Conservation (phyloP, 768 basidiomycete species). For the Lepiota venenata region DNA sequence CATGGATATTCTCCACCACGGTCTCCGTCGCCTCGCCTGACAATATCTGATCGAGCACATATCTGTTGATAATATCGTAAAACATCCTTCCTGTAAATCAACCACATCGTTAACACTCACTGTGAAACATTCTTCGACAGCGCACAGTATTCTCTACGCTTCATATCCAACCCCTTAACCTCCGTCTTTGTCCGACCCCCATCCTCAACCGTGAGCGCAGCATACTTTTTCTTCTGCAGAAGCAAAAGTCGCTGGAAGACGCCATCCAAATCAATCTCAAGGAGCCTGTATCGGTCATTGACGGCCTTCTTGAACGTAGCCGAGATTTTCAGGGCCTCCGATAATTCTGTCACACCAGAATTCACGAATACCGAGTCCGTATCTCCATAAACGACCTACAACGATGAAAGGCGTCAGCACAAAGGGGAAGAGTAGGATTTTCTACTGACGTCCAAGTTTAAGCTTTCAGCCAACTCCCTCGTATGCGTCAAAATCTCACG, state of each 20-base stretch:
- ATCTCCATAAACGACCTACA: slow-evolving; percentile 97
- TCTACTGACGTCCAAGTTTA: slow-evolving; percentile 78
- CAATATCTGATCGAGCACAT: slow-evolving; percentile 85
- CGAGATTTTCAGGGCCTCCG: slow-evolving; percentile 89
- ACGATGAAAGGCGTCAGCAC: not conserved
- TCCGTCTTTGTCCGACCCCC: slow-evolving; percentile 75
- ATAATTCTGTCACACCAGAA: slow-evolving; percentile 85
- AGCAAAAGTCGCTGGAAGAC: slow-evolving; percentile 91
- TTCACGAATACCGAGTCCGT: slow-evolving; percentile 99
- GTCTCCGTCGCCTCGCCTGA: slow-evolving; percentile 89
- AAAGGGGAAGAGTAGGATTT: not conserved
- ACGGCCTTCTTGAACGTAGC: slow-evolving; percentile 92
- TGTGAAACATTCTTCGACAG: slow-evolving; percentile 92
- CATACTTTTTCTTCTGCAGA: slow-evolving; percentile 99
- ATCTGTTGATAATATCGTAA: slow-evolving; percentile 42
- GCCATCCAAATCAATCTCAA: slow-evolving; percentile 95
- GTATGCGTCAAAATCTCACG: slow-evolving; percentile 96
- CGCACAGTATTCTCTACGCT: slow-evolving; percentile 90
- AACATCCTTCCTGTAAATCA: not conserved
- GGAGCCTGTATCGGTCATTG: slow-evolving; percentile 91
- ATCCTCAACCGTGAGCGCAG: slow-evolving; percentile 92
- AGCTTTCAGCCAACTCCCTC: slow-evolving; percentile 84
- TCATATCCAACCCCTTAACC: slow-evolving; percentile 98
- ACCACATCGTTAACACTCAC: slow-evolving; percentile 44
- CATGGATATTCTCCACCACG: slow-evolving; percentile 90